A percentile compares a stretch with the other conserved stretches of the same genome.
These are phyloP conservation scores for Daldinia eschscholtzii DNA, from an alignment of 2,329 filamentous ascomycete genomes.

Conservation along the genomic window DNA sequence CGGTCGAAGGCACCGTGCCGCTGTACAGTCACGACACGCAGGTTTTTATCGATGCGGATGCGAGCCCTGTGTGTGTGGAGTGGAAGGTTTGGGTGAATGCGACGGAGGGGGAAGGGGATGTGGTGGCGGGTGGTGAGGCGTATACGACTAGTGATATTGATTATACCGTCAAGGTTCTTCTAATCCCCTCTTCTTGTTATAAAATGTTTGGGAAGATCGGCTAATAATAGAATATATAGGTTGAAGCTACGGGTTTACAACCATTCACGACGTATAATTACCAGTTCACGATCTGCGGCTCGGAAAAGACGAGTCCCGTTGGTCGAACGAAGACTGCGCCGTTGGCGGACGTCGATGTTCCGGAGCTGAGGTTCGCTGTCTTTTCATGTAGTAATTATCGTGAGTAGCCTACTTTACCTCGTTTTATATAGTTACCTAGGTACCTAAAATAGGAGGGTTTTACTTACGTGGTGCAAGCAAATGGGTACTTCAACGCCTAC, in stretches of 20 bases:
- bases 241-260: constrained; percentile 63
- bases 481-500: constrained; percentile 63
- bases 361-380: constrained; percentile 51
- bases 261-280: constrained; percentile 53
- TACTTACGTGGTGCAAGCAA: constrained; percentile 49
- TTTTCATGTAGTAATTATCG: constrained; percentile 54
- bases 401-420: constrained; percentile 34
- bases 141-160: constrained; percentile 81
- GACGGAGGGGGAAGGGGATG: constrained; percentile 51
- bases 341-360: constrained; percentile 46
- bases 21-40: constrained; percentile 64
- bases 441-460: background rate
- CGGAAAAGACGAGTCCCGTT: constrained; percentile 49
- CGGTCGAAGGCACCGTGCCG: constrained; percentile 58
- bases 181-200: too few relatives aligned
- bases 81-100: constrained; percentile 69
- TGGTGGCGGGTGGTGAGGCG: constrained; percentile 66
- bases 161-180: constrained; percentile 75
- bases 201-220: background rate
- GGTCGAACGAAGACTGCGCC: constrained; percentile 55
- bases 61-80: constrained; percentile 72
- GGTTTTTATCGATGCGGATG: constrained; percentile 58
- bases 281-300: constrained; percentile 53
- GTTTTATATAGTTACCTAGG: background rate
- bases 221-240: constrained; percentile 51